These are phyloP conservation scores for Teunomyces tritomae DNA, from an alignment of 805 yeast species.

Conservation along the genomic window DNA sequence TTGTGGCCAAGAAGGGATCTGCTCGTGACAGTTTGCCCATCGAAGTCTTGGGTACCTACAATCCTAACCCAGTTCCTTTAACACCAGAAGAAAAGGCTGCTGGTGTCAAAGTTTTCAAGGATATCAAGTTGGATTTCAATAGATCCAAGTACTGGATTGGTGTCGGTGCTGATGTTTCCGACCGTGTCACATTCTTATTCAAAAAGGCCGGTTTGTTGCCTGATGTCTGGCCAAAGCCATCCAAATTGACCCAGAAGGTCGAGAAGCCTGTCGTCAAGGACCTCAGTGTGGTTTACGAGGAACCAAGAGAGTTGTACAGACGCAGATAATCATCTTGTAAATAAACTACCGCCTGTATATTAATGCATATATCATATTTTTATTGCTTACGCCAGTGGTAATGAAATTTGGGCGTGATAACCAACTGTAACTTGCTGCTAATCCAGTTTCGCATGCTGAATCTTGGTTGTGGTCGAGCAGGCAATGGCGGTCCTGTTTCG, in stretches of 20 bases:
- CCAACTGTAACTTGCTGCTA: not conserved
- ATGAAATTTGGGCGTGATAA: not conserved
- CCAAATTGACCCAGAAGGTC: conserved; percentile 32
- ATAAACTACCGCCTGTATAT: conserved; percentile 2
- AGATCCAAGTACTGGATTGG: conserved; percentile 96
- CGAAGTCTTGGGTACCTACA: conserved; percentile 92
- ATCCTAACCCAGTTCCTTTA: conserved; percentile 74
- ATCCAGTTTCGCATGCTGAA: not conserved
- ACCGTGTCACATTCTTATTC: conserved; percentile 71
- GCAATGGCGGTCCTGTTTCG: not conserved
- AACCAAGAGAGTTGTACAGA: conserved; percentile 32
- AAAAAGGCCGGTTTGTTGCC: conserved; percentile 73
- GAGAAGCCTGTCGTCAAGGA: conserved; percentile 28
- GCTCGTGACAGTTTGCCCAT: conserved; percentile 88
- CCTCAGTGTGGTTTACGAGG: conserved; percentile 27
- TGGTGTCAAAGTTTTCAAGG: conserved; percentile 66
- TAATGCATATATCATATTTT: conserved; percentile 1
- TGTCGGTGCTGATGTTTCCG: conserved; percentile 94
- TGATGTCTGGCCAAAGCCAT: conserved; percentile 57
- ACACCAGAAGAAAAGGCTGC: conserved; percentile 56
- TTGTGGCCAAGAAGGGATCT: conserved; percentile 71
- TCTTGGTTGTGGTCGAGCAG: not conserved
- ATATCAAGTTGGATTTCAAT: conserved; percentile 78
- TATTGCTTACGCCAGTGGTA: not conserved
- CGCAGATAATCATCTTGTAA: conserved; percentile 19